phyloP scores from a whole-genome alignment of 1,139 yeast species.

The Magnusiomyces sp. region DNA sequence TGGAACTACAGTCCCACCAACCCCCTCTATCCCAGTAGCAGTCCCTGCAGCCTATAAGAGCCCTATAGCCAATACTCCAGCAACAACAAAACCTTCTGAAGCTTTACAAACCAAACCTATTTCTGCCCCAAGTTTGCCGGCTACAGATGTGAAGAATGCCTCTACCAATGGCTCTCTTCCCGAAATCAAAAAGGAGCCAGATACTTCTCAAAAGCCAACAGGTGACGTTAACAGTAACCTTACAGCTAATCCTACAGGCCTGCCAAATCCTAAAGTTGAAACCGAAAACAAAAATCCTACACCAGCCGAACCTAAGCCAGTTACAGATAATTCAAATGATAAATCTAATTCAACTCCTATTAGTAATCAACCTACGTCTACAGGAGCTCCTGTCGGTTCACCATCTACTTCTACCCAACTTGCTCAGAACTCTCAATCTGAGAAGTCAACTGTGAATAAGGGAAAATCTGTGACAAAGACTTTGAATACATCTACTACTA shows the following conservation, averaged over 20 bases:
- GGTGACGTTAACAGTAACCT: too few species aligned
- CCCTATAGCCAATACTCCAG: background rate
- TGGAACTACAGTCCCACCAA: background rate
- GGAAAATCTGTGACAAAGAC: background rate
- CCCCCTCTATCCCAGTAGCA: background rate
- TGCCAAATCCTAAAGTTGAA: too few species aligned
- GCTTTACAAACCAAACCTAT: background rate
- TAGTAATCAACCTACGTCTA: too few species aligned
- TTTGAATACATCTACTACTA: background rate
- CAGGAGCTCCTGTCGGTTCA: background rate
- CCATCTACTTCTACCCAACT: constrained; percentile 6
- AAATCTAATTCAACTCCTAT: too few species aligned
- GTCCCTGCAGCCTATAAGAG: background rate
- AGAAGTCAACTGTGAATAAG: background rate
- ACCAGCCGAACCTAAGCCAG: too few species aligned
- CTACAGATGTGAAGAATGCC: background rate
- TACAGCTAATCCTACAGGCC: too few species aligned
- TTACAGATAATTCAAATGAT: too few species aligned
- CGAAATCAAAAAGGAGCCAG: too few species aligned
- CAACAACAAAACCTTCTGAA: constrained; percentile 7
- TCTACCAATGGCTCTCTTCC: too few species aligned
- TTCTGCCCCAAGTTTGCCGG: background rate
- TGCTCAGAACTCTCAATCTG: constrained; percentile 12
- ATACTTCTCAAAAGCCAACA: too few species aligned
- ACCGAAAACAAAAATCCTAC: too few species aligned